These are phyloP conservation scores for Wickerhamomyces silvicola DNA, from an alignment of 805 yeast genomes.

Conservation along the genomic window DNA sequence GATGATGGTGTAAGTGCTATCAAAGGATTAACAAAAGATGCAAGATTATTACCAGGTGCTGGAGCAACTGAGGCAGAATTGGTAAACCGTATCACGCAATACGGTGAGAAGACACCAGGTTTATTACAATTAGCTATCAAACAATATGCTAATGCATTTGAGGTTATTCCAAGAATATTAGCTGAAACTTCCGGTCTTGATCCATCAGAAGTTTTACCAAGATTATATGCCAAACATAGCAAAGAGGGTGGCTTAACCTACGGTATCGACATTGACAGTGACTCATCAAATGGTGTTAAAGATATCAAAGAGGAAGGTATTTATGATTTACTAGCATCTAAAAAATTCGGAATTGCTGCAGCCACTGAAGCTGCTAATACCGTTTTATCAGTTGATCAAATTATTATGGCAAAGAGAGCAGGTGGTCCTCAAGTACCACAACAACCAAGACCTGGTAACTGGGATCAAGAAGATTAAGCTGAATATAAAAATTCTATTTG, in stretches of 20 bases:
- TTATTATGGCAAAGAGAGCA: constrained; percentile 97
- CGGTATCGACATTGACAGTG: constrained; percentile 80
- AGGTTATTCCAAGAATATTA: constrained; percentile 84
- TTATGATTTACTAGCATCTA: constrained; percentile 72
- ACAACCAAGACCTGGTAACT: constrained; percentile 85
- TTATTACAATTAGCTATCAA: constrained; percentile 89
- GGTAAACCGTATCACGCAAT: constrained; percentile 68
- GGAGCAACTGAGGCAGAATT: constrained; percentile 92
- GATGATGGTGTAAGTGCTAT: constrained; percentile 94
- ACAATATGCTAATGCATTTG: constrained; percentile 90
- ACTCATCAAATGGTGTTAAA: constrained; percentile 55
- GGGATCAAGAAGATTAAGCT: constrained; percentile 84
- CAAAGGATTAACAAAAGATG: constrained; percentile 82
- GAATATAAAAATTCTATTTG: not conserved
- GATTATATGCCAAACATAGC: constrained; percentile 83
- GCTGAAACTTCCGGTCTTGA: constrained; percentile 95
- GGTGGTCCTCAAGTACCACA: constrained; percentile 93
- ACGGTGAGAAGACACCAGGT: constrained; percentile 94
- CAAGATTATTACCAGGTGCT: constrained; percentile 85
- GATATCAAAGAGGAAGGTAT: constrained; percentile 68
- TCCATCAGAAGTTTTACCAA: constrained; percentile 81
- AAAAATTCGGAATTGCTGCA: constrained; percentile 80
- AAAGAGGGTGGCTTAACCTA: constrained; percentile 32
- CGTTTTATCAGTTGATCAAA: constrained; percentile 88
- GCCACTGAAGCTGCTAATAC: constrained; percentile 96